A percentile compares a stretch with the other conserved stretches of the same genome.
phyloP scores from a whole-genome alignment of 164 flowering plant species.

The Vitis labrusca region DNA sequence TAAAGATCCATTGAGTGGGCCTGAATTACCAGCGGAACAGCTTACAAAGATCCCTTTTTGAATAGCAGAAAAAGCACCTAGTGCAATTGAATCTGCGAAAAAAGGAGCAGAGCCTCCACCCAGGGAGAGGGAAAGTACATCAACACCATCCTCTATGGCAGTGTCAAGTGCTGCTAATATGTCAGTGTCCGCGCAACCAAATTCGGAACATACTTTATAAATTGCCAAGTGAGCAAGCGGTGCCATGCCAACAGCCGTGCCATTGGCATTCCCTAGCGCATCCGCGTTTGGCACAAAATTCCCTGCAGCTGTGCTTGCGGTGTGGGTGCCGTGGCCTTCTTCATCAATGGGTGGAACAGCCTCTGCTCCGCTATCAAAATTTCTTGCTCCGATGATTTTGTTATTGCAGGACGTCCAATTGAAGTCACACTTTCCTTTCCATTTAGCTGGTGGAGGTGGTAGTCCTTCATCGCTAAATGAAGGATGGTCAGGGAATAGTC shows the following conservation, averaged over 20 bases:
- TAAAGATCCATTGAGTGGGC: conserved; percentile 13
- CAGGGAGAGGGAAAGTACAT: conserved; percentile 29
- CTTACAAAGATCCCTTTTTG: conserved; percentile 30
- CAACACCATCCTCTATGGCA: conserved; percentile 35
- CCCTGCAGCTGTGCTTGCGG: conserved; percentile 33
- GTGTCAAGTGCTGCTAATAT: conserved; percentile 31
- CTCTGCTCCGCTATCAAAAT: not conserved
- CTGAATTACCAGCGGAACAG: conserved; percentile 30
- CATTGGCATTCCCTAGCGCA: conserved; percentile 22
- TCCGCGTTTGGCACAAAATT: conserved; percentile 17
- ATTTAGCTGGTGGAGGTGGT: conserved; percentile 46
- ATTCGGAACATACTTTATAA: conserved; percentile 23
- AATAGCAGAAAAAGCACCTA: conserved; percentile 28
- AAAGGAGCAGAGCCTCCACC: conserved; percentile 15
- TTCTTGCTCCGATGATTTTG: conserved; percentile 29
- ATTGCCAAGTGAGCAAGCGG: conserved; percentile 34
- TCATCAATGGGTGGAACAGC: conserved; percentile 18
- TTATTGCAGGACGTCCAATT: conserved; percentile 17
- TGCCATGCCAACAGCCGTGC: conserved; percentile 32
- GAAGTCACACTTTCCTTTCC: conserved; percentile 34
- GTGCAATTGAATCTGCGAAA: conserved; percentile 7
- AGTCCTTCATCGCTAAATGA: conserved; percentile 38
- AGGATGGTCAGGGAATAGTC: conserved; percentile 34
- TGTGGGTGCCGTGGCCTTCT: conserved; percentile 30
- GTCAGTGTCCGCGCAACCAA: conserved; percentile 7